phyloP scores from a whole-genome alignment of 164 flowering plant genomes.

The Liquidambar formosana region DNA sequence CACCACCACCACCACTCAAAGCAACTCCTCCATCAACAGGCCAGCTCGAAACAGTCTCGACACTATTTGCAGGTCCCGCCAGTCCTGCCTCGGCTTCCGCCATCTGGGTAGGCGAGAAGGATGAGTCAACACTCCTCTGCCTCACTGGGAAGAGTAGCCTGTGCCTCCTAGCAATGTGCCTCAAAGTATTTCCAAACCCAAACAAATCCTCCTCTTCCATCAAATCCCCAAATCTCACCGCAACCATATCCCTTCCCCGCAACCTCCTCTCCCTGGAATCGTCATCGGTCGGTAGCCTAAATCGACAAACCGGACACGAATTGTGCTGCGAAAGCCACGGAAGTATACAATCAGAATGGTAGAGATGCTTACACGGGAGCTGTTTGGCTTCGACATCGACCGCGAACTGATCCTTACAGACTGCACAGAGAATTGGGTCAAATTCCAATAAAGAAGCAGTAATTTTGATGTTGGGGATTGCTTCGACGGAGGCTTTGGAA shows the following conservation, averaged over 20 bases:
- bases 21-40: slow-evolving; percentile 23
- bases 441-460: slow-evolving; percentile 23
- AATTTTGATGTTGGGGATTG: slow-evolving; percentile 51
- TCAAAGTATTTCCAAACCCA: slow-evolving; percentile 34
- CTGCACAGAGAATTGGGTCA: slow-evolving; percentile 44
- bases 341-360: slow-evolving; percentile 63
- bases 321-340: slow-evolving; percentile 68
- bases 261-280: slow-evolving; percentile 3
- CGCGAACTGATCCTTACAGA: slow-evolving; percentile 63
- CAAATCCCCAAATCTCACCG: slow-evolving; percentile 34
- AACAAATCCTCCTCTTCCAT: slow-evolving; percentile 40
- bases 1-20: slow-evolving; percentile 17
- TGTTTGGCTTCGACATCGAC: slow-evolving; percentile 48
- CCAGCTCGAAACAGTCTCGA: slow-evolving; percentile 54
- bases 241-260: not conserved
- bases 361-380: slow-evolving; percentile 68
- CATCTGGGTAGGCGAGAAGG: slow-evolving; percentile 1
- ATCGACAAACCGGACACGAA: slow-evolving; percentile 68
- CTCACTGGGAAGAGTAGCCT: slow-evolving; percentile 25
- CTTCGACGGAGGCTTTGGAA: slow-evolving; percentile 35
- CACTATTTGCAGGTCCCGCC: slow-evolving; percentile 37
- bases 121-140: not conserved
- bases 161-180: slow-evolving; percentile 46
- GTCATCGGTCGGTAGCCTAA: slow-evolving; percentile 33
- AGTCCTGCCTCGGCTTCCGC: slow-evolving; percentile 10